These are phyloP conservation scores for Orobanche coerulescens DNA, from an alignment of 257 asterid species.

Conservation along the genomic window DNA sequence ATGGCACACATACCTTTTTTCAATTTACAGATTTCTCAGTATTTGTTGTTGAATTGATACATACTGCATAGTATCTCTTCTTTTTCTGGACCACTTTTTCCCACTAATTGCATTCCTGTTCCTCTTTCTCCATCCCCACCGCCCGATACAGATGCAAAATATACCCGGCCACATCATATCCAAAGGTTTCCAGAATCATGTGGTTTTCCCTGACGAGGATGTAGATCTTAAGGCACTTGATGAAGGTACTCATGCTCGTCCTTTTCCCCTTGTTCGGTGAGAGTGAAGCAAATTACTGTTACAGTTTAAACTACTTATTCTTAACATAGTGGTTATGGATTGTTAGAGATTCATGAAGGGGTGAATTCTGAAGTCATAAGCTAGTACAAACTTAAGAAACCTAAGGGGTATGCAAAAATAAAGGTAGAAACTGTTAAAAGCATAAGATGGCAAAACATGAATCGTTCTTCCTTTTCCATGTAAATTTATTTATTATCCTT, in stretches of 20 bases:
- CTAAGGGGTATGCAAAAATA: neutral
- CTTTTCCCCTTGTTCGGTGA: conserved; percentile 16
- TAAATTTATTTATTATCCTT: neutral
- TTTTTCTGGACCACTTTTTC: conserved; percentile 8
- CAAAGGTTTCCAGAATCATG: conserved; percentile 50
- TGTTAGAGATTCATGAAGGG: conserved; percentile 17
- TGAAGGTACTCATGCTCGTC: conserved; percentile 40
- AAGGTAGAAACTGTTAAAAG: neutral
- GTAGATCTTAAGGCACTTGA: conserved; percentile 47
- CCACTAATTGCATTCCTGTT: neutral
- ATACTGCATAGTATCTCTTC: neutral
- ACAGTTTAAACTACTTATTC: neutral
- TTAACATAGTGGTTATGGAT: conserved; percentile 6
- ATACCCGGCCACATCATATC: conserved; percentile 51
- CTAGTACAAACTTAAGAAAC: conserved; percentile 9
- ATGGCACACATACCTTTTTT: neutral
- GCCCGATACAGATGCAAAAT: conserved; percentile 32
- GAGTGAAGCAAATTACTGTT: conserved; percentile 3
- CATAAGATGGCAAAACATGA: neutral
- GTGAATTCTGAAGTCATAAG: conserved; percentile 16
- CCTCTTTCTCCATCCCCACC: neutral
- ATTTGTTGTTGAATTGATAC: conserved; percentile 6
- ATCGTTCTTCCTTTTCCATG: neutral
- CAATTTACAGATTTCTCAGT: neutral
- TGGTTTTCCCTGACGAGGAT: conserved; percentile 40